Base-by-base conservation (phyloP, 2,329 filamentous ascomycete genomes). In the Stemphylium vesicarium region DNA sequence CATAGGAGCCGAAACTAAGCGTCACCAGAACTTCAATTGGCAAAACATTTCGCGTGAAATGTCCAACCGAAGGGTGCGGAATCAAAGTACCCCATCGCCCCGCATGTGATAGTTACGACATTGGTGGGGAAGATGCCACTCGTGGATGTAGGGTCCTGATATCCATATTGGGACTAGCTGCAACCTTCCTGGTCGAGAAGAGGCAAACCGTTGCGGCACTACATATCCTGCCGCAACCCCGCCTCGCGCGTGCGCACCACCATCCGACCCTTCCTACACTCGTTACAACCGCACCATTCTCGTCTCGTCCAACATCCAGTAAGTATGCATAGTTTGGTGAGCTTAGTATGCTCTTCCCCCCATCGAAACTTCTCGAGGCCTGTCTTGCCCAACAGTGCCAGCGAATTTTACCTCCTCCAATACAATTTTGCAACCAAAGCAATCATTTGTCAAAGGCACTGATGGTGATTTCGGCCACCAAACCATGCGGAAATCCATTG, bases 61-160 rank as follows among this genome's bases (percentile, higher is more conserved):
- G 50, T 56, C 56, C 35, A 52, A 60, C 47, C 32, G 50, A 62
- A 65, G 49, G 40, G 41, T 44, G 35, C 43, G 48, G 26, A 11
- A 50, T 35, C 48, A 35, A 53, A 45, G 20, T 26, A 59, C 40
- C 42, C 48, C 45, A 54, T 42, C 55, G 57, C 64, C 66, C 66
- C 66, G 66, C 66, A 59, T 63, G 59, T 56, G 48, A 56, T 46
- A 51, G 52, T 62, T 54, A 64, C 62, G 64, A 68, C 63, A 66
- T 65, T 68, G 60, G 64, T 64, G 66, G 64, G 62, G 63, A 57
- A 53, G 54, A 53, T 65, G 56, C 64, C 64, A 53, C 56, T 62
- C 59, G 43, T 53, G 55, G 66, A 56, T 26, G 60, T 65, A 65
- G 63, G 66, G 64, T 69, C 62, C 65, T 66, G 63, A 60, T 66